These are phyloP conservation scores for Zymoseptoria tritici DNA, from an alignment of 2,329 filamentous ascomycete species.

Conservation along the genomic window DNA sequence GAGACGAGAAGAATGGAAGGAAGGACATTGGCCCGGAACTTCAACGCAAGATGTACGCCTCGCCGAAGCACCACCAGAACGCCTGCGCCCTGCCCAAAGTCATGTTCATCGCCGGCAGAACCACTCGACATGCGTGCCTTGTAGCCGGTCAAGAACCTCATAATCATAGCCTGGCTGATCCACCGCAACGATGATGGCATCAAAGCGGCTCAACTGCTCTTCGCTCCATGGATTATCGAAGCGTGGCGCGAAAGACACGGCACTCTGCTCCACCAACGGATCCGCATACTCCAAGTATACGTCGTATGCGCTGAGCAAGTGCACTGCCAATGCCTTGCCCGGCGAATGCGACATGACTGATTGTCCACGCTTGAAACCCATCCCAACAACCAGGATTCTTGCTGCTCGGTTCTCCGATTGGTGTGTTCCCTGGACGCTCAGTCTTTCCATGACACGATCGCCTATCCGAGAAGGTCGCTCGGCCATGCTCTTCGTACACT, in stretches of 20 bases:
- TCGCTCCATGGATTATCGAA: not conserved
- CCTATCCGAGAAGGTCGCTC: conserved; percentile 37
- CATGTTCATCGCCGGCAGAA: not conserved
- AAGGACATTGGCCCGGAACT: too few species aligned
- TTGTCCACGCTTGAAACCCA: conserved; percentile 10
- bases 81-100: too few species aligned
- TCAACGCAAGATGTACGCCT: too few species aligned
- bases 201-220: not conserved
- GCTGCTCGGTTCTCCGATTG: not conserved
- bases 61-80: too few species aligned
- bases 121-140: conserved; percentile 2
- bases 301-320: conserved; percentile 2
- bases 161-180: conserved; percentile 5
- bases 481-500: conserved; percentile 40
- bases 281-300: conserved; percentile 5
- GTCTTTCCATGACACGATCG: conserved; percentile 29
- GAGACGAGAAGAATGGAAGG: too few species aligned
- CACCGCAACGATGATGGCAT: conserved; percentile 2
- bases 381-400: conserved; percentile 1
- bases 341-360: conserved; percentile 4
- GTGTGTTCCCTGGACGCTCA: not conserved
- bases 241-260: not conserved
- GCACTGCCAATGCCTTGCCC: conserved; percentile 4
- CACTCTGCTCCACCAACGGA: conserved; percentile 4
- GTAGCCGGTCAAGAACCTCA: not conserved